Percentiles rank a stretch among this genome's conserved stretches.
phyloP scores from a whole-genome alignment of 371 early-diverging fungal species.

The Zychaea mexicana region DNA sequence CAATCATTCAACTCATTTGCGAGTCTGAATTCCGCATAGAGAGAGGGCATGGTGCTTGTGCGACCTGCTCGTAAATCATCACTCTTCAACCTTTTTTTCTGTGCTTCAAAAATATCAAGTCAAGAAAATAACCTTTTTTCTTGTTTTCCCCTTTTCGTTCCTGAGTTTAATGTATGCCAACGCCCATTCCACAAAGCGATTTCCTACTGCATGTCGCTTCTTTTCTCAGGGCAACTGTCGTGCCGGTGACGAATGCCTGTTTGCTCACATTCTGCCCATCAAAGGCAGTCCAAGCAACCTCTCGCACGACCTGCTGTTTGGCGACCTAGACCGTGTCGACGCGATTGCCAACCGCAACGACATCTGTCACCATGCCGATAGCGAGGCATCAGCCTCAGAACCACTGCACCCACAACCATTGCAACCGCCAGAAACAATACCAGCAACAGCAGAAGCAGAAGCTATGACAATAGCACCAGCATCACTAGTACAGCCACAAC shows the following conservation, averaged over 20 bases:
- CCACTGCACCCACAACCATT: background rate
- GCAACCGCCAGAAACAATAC: background rate
- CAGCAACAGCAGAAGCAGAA: background rate
- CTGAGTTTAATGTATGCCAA: slow-evolving; percentile 20
- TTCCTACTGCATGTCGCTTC: slow-evolving; percentile 50
- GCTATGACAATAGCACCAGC: too few species aligned
- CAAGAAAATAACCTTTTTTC: background rate
- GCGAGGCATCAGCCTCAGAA: too few species aligned
- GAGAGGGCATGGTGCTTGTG: too few species aligned
- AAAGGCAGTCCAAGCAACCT: slow-evolving; percentile 24
- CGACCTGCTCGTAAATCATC: slow-evolving; percentile 1
- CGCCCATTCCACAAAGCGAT: slow-evolving; percentile 33
- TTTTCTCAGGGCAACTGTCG: slow-evolving; percentile 50
- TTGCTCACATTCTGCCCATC: slow-evolving; percentile 50
- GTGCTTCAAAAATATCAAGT: background rate
- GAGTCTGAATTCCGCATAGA: background rate
- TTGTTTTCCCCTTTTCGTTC: background rate
- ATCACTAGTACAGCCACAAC: background rate
- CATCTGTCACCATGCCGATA: too few species aligned
- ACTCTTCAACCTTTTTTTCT: background rate
- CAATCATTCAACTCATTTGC: background rate
- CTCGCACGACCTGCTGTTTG: slow-evolving; percentile 21
- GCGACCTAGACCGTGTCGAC: slow-evolving; percentile 18
- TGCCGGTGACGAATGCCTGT: slow-evolving; percentile 47
- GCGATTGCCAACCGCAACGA: background rate